These are phyloP conservation scores for Leccinum fibrillosum DNA, from an alignment of 768 basidiomycete genomes.

Conservation along the genomic window DNA sequence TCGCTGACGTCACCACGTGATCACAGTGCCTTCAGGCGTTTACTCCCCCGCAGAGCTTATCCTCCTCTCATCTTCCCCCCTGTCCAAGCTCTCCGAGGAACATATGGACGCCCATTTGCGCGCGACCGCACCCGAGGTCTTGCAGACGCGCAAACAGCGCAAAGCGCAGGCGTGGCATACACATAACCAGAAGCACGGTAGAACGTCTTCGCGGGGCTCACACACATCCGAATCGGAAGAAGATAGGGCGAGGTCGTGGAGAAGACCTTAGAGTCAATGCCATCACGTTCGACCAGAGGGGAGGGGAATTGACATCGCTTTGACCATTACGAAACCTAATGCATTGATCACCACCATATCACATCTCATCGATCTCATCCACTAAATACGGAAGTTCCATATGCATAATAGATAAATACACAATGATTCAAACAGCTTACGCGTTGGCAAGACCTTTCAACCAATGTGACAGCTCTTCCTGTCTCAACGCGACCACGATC, in stretches of 20 bases:
- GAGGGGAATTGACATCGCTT: neutral
- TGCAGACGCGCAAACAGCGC: conserved; percentile 25
- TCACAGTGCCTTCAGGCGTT: conserved; percentile 4
- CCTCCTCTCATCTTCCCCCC: conserved; percentile 20
- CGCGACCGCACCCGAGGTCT: conserved; percentile 23
- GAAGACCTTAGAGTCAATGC: neutral
- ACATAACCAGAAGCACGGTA: conserved; percentile 1
- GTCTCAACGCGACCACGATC: conserved; percentile 4
- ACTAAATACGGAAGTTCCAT: neutral
- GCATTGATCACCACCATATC: neutral
- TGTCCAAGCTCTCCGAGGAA: conserved; percentile 8
- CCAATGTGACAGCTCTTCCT: neutral
- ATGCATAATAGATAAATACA: neutral
- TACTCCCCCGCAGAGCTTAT: conserved; percentile 29
- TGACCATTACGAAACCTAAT: neutral
- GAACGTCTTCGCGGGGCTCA: conserved; percentile 5
- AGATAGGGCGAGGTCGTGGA: conserved; percentile 15
- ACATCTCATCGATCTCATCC: too few relatives aligned
- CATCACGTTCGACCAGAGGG: neutral
- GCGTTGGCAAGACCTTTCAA: neutral
- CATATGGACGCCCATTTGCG: conserved; percentile 12
- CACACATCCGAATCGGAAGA: conserved; percentile 18
- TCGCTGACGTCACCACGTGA: neutral
- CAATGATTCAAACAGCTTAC: neutral
- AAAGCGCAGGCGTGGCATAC: conserved; percentile 24